Percentiles rank a stretch among this genome's conserved stretches.
Evolutionary conservation across 345 rosid genomes (phyloP).

Genomic region (Lumnitzera racemosa): DNA sequence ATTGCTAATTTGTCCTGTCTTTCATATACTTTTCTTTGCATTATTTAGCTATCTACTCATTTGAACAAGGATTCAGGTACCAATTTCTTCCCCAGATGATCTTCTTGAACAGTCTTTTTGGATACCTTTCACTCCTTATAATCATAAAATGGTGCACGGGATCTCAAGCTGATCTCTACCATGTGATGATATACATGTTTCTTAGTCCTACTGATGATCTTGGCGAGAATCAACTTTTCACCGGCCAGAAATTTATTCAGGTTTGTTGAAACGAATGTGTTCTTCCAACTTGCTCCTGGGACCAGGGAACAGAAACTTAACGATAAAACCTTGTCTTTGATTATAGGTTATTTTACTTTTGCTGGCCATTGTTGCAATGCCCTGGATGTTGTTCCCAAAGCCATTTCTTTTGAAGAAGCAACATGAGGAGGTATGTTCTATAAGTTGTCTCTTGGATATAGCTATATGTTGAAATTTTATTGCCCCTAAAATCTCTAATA

Average conservation of each 20-base stretch:
- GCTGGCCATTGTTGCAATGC: constrained; percentile 49
- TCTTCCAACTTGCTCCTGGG: not conserved
- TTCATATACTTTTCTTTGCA: not conserved
- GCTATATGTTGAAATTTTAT: not conserved
- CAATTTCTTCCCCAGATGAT: constrained; percentile 64
- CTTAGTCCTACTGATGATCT: constrained; percentile 50
- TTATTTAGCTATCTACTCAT: not conserved
- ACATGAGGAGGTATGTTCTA: constrained; percentile 36
- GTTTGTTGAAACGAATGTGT: constrained; percentile 14
- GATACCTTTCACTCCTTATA: constrained; percentile 61
- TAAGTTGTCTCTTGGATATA: not conserved
- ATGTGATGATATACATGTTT: constrained; percentile 69
- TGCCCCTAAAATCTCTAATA: constrained; percentile 1
- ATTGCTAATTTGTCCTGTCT: not conserved
- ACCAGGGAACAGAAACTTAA: not conserved
- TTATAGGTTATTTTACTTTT: constrained; percentile 41
- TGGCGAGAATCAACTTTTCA: constrained; percentile 57
- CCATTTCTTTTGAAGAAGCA: constrained; percentile 60
- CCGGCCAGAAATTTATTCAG: constrained; percentile 50
- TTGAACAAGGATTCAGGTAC: constrained; percentile 23
- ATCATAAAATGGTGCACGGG: constrained; percentile 61
- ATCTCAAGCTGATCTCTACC: constrained; percentile 66
- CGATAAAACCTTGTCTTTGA: constrained; percentile 6
- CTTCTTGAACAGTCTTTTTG: constrained; percentile 61
- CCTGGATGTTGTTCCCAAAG: constrained; percentile 69